Evolutionary conservation across 306 rosid genomes (phyloP).

Genomic region (Prunus davidiana): DNA sequence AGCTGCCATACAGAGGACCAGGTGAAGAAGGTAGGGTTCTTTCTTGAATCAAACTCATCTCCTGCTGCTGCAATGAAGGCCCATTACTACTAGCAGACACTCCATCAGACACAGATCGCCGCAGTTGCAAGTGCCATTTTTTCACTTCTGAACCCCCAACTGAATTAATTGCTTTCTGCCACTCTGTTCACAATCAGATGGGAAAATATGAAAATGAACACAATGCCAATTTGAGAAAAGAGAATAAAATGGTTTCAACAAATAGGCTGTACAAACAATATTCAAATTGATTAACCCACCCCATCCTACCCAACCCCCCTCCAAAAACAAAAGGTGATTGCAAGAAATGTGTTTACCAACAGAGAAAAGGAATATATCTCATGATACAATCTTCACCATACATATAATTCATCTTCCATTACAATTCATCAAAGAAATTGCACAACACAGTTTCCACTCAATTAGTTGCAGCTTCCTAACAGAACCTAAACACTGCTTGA

Average conservation of each 20-base stretch:
- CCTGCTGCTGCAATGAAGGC: conserved; percentile 83
- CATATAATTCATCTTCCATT: not conserved
- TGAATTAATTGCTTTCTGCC: conserved; percentile 94
- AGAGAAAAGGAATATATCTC: not conserved
- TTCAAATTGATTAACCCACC: not conserved
- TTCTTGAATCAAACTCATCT: conserved; percentile 87
- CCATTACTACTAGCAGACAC: conserved; percentile 78
- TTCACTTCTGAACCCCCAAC: conserved; percentile 95
- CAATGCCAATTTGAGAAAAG: conserved; percentile 15
- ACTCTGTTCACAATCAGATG: conserved; percentile 52
- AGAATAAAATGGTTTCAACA: not conserved
- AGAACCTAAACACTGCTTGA: not conserved
- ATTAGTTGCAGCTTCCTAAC: not conserved
- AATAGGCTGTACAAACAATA: not conserved
- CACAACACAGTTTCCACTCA: not conserved
- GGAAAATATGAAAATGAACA: conserved; percentile 14
- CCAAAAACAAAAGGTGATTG: too few species aligned
- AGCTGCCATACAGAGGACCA: conserved; percentile 84
- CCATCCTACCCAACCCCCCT: not conserved
- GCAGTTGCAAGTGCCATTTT: conserved; percentile 90
- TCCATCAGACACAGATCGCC: conserved; percentile 84
- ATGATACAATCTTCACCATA: not conserved
- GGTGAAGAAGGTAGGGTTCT: conserved; percentile 95
- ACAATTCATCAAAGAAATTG: not conserved
- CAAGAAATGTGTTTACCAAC: too few species aligned